Base-by-base conservation (phyloP, 176 grass and related monocot genomes). In the Neostapfia colusana region DNA sequence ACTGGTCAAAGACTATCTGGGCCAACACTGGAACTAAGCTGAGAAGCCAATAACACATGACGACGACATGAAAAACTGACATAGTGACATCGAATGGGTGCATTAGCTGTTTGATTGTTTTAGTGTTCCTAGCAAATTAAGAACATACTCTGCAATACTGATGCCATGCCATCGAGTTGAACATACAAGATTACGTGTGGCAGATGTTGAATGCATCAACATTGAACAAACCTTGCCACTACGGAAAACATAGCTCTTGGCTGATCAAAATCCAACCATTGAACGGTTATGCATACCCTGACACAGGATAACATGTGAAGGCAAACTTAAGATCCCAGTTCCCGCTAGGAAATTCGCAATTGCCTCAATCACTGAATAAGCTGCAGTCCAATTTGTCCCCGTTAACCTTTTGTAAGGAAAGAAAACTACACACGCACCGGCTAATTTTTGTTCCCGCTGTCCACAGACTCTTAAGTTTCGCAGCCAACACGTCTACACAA, bases 201-300 rank as follows among this genome's bases (percentile, higher is more conserved):
- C 21, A 10, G 8, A 71, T 36, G 69, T 27, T 18, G 15, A 69
- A 42, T 25, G 59, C 2, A 12, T 41, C 34, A 67, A 24, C 31
- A 65, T 65, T 65, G 8, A 48, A 34, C 6, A 63, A 16, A 2
- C 11, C 15, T 48, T 18, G 17, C 34, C 27, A 20, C n/a, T 23
- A 76, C 7, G 23, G 15, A 34, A 71, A 70, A 18, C 68, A 36
- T 51, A 27, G 23, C 20, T 78, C n/a, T 37, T 67, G 35, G 48
- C 15, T 78, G 8, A 63, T 55, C 41, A 76, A 81, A 50, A 17
- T 71, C 31, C 42, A 81, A 81, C 13, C 24, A 72, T 18, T 11
- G n/a, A 3, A 31, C 31, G 1, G 3, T 31, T 31, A 31, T 31
- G 31, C 31, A 31, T 31, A 31, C 31, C 31, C 31, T 31, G 31